Percentiles rank a stretch among this genome's conserved stretches.
These are phyloP conservation scores for Colletotrichum gloeosporioides DNA, from an alignment of 2,329 filamentous ascomycete species.

Conservation along the genomic window DNA sequence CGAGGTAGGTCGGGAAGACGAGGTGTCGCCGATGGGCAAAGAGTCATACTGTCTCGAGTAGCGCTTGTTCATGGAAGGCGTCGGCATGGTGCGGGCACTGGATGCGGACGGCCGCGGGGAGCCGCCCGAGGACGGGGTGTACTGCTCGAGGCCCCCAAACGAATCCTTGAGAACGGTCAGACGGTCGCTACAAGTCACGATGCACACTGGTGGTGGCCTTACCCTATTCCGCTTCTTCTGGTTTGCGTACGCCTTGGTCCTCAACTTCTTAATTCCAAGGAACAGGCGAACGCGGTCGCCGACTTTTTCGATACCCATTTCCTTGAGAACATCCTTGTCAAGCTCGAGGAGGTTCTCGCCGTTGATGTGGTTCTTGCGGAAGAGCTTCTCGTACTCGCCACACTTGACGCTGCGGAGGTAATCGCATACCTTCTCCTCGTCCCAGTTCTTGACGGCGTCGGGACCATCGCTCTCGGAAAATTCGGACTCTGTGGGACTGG, in stretches of 20 bases:
- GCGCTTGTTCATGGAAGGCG: constrained; percentile 60
- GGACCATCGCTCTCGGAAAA: constrained; percentile 84
- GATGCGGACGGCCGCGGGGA: constrained; percentile 69
- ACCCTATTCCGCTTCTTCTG: constrained; percentile 88
- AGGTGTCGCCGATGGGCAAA: constrained; percentile 45
- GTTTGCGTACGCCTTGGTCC: constrained; percentile 77
- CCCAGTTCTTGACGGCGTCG: constrained; percentile 83
- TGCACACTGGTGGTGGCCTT: constrained; percentile 35
- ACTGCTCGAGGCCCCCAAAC: constrained; percentile 77
- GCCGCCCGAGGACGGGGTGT: constrained; percentile 62
- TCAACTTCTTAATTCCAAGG: constrained; percentile 81
- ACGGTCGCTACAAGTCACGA: neutral
- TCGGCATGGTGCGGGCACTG: constrained; percentile 40
- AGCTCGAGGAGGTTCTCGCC: constrained; percentile 96
- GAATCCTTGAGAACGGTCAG: constrained; percentile 68
- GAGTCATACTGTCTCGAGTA: constrained; percentile 68
- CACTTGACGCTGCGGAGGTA: constrained; percentile 93
- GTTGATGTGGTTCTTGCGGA: constrained; percentile 93
- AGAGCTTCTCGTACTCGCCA: constrained; percentile 89
- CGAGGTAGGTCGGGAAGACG: constrained; percentile 72
- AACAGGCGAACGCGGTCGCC: constrained; percentile 94
- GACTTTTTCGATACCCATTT: constrained; percentile 98
- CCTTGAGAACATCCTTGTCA: constrained; percentile 94
- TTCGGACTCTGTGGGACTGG: constrained; percentile 89
- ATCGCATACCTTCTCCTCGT: constrained; percentile 88